Base-by-base conservation (phyloP, 768 basidiomycete species). In the Terana coerulea region DNA sequence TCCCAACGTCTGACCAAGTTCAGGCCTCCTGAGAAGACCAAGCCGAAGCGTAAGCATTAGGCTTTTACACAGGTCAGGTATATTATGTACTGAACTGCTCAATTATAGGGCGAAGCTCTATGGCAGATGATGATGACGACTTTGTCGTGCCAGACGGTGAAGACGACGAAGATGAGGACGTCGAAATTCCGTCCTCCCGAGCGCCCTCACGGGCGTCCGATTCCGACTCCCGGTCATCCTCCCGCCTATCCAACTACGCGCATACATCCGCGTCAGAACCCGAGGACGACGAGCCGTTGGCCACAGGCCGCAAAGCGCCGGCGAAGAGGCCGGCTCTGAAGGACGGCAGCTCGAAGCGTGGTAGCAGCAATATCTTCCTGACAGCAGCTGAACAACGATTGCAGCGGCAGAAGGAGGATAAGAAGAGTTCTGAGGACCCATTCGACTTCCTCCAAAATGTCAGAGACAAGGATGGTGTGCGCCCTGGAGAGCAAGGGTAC, bases 351-450 rank as follows among this genome's bases (percentile, higher is more conserved):
- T 59, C 64, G 24, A 65, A 65, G 22, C 61, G 63, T 37, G 53
- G 69, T 22, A 64, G 47, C 4, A 64, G 64, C 31, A 68, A 66
- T 35, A 65, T 68, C 8, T 90, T 95, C 69, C 72, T 94, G 50
- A 95, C 93, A 14, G 84, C 84, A 6, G 93, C 95, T 2, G 93
- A 95, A 64, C 78, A 78, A 57, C 77, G 87, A 5, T 77, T 81
- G 41, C 79, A 84, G 61, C 79, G 81, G 31, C 87, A 84, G 65
- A 95, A 92, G 65, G 81, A 82, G 12, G 84, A 86, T 50, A 95
- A 95, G 72, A 86, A 91, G 64, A 75, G 83, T 2, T 69, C 79
- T 6, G 93, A 98, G 52, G 77, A 81, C 52, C 81, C 89, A 1
- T 97, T 84, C 64, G 61, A 74, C 29, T 95, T 95, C 72, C 72